Evolutionary conservation across 1,139 yeast species (phyloP), one percentile per base, ranked within the genome.

Genomic region (Saccharomycopsis hybrid): DNA sequence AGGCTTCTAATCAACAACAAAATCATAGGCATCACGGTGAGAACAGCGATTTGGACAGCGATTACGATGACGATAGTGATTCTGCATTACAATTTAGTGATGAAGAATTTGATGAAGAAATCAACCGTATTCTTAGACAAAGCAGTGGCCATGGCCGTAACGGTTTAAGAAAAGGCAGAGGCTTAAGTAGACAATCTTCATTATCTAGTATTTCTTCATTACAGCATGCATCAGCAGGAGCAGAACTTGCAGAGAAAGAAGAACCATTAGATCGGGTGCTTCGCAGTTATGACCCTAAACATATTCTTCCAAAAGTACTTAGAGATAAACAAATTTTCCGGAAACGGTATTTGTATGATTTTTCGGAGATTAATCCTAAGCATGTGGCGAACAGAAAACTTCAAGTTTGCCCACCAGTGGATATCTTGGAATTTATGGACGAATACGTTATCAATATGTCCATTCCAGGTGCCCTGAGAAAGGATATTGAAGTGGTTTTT

Each of bases 381-480:
- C 9, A 24, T 28, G 28, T 47, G 18, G 24, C 9, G 25, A 35
- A 41, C 11, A 46, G 47, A 31, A 41, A 50, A 5, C 40, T 50
- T 5, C 39, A 31, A 4, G 49, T 50, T 9, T 25, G 27, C 13
- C 55, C 55, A 3, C 54, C 55, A 25, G 38, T 53, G 5, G 55
- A 53, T 39, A 51, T 72, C 41, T 56, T 70, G 47, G 76, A 72
- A 18, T 65, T 67, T 45, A 67, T 65, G 5, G 60, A 64, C 35
- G 58, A 64, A 24, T 72, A 71, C 55, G 69, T 68, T 32, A 56
- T 72, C 36, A 68, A 67, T 36, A 60, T 71, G 4, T 64, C 72
- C 1, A 60, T 70, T 46, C 74, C 76, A 11, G 76, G 76, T 49
- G 71, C 70, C 27, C 50, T 62, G 13, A 67, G 66, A 55, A 66